phyloP scores from a whole-genome alignment of 495 filamentous ascomycete genomes.

The Podospora fimiseda region DNA sequence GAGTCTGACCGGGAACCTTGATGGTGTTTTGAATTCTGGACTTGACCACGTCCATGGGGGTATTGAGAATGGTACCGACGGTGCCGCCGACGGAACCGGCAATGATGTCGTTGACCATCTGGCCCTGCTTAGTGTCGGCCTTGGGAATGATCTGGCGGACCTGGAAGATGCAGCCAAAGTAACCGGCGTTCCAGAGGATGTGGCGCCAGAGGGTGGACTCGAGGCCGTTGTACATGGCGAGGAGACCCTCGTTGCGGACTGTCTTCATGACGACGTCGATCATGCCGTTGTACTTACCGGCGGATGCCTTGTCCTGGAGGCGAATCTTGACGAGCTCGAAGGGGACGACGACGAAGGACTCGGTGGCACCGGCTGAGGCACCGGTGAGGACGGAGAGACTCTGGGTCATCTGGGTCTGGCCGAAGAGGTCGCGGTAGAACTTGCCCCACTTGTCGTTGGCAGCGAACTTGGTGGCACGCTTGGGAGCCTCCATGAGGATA shows the following conservation, averaged over 20 bases:
- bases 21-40: conserved; percentile 90
- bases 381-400: conserved; percentile 84
- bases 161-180: conserved; percentile 98
- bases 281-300: conserved; percentile 88
- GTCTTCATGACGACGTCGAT: conserved; percentile 83
- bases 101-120: conserved; percentile 80
- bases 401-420: conserved; percentile 80
- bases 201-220: conserved; percentile 97
- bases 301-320: conserved; percentile 90
- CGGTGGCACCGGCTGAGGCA: conserved; percentile 89
- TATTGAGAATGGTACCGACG: conserved; percentile 89
- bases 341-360: conserved; percentile 83
- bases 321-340: conserved; percentile 96
- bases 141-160: conserved; percentile 76
- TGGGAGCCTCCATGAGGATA: conserved; percentile 97
- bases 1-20: conserved; percentile 66
- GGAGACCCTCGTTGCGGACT: conserved; percentile 69
- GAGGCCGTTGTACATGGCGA: conserved; percentile 93
- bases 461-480: conserved; percentile 97
- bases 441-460: conserved; percentile 97
- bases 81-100: conserved; percentile 85
- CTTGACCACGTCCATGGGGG: conserved; percentile 97
- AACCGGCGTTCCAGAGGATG: conserved; percentile 93
- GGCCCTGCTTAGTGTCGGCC: conserved; percentile 67
- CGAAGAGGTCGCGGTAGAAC: conserved; percentile 81